Evolutionary conservation across 192 early-diverging fungal species (phyloP).

Genomic region (Allomyces macrogynus): DNA sequence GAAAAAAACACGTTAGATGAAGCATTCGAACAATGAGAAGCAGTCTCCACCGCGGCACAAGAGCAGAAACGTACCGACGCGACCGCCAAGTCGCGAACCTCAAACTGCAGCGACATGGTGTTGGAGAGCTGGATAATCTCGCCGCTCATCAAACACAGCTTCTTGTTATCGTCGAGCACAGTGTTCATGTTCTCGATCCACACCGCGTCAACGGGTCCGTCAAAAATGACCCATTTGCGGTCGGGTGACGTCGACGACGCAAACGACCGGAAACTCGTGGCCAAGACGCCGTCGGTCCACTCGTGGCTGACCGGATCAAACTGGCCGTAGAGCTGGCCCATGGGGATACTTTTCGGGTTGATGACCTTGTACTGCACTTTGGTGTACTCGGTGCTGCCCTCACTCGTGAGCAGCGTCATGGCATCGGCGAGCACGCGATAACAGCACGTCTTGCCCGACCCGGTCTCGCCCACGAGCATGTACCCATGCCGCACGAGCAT

Average conservation of each 20-base stretch:
- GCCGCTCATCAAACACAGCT: constrained; percentile 95
- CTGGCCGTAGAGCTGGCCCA: constrained; percentile 88
- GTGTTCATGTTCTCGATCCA: constrained; percentile 99
- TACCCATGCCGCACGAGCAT: constrained; percentile 94
- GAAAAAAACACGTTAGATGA: too few species aligned
- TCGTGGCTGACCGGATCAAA: constrained; percentile 93
- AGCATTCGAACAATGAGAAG: too few species aligned
- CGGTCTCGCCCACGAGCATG: constrained; percentile 98
- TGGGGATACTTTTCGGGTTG: constrained; percentile 93
- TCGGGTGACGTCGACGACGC: constrained; percentile 80
- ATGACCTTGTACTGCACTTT: constrained; percentile 32
- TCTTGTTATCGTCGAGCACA: constrained; percentile 92
- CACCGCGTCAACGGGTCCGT: constrained; percentile 98
- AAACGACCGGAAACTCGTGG: constrained; percentile 86
- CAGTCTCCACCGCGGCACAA: constrained; percentile 80
- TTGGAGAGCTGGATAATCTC: constrained; percentile 86
- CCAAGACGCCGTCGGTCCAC: constrained; percentile 98
- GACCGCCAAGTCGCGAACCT: constrained; percentile 92
- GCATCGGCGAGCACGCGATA: constrained; percentile 83
- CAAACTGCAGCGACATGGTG: constrained; percentile 97
- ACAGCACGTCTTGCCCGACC: constrained; percentile 80
- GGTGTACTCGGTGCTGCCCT: constrained; percentile 66
- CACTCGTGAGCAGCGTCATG: constrained; percentile 60
- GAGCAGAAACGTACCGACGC: constrained; percentile 92
- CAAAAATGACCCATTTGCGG: constrained; percentile 99